Base-by-base conservation (phyloP, 768 basidiomycete species). In the Phanerochaete carnosa region DNA sequence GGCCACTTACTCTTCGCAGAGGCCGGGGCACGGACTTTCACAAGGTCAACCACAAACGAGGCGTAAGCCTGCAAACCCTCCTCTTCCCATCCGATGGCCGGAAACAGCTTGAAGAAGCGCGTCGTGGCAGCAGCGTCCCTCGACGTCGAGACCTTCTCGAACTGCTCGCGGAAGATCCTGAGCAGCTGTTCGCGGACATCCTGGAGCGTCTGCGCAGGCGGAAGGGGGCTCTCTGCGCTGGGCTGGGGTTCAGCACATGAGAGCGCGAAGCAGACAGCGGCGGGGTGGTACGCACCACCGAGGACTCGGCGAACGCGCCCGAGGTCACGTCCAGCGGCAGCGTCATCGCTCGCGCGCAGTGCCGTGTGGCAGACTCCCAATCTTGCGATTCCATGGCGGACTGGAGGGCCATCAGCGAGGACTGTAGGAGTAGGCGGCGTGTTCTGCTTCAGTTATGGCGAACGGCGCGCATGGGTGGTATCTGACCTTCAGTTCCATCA, bases 31-130 rank as follows among this genome's bases (percentile, higher is more conserved):
- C 92, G 82, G 1, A 88, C 84, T 59, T 89, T 85, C 50, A 98
- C 94, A 49, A 97, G 81, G 66, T 94, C 90, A 9, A 95, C 88
- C 7, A 99, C 94, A 72, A 98, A 99, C 12, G 87, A 83, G 0
- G 94, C 91, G 75, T 99, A 99, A 0, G 89, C 90, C 62, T 94
- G 86, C 26, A 99, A 79, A 1, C 97, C 97, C 73, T 96, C 92
- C 11, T 80, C 76, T 73, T 98, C 95, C 83, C 94, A 97, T 6
- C 94, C 94, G 55, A 99, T 95, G 2, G 88, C 87, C 3, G 97
- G 97, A 73, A 98, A 99, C 2, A 99, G 79, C 72, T 98, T 95
- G 82, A 99, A 99, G 76, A 92, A 98, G 13, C 97, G 87, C 66
- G 88, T 95, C 1, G 92, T 95, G 0, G 88, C 87, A 15, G 87